phyloP scores from a whole-genome alignment of 2,329 filamentous ascomycete genomes.

The Fusarium sp. region DNA sequence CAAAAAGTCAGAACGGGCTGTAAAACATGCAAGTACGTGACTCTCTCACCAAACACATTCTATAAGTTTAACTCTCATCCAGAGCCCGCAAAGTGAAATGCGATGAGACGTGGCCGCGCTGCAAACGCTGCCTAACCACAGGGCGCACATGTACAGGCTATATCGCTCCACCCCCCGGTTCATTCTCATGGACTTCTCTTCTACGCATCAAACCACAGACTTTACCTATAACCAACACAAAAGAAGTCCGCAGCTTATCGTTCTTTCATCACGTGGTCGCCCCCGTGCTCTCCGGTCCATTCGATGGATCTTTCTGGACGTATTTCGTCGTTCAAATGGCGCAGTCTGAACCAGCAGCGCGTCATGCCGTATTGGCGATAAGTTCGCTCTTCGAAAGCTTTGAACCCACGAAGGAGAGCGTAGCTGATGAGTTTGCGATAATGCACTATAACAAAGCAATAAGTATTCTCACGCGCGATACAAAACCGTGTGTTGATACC shows the following conservation, averaged over 20 bases:
- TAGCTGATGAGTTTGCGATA: slow-evolving; percentile 44
- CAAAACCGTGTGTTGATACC: slow-evolving; percentile 40
- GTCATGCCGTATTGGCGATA: slow-evolving; percentile 52
- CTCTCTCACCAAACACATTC: background rate
- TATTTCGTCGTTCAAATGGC: slow-evolving; percentile 51
- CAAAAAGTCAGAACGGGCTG: slow-evolving; percentile 58
- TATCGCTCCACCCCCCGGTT: slow-evolving; percentile 43
- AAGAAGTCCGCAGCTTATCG: slow-evolving; percentile 47
- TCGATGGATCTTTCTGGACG: slow-evolving; percentile 54
- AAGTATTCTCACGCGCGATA: slow-evolving; percentile 42
- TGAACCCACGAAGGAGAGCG: slow-evolving; percentile 17
- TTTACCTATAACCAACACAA: slow-evolving; percentile 35
- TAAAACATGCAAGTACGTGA: slow-evolving; percentile 63
- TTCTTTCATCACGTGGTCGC: slow-evolving; percentile 52
- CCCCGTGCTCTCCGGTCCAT: slow-evolving; percentile 48
- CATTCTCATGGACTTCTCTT: slow-evolving; percentile 49
- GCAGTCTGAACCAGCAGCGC: slow-evolving; percentile 49
- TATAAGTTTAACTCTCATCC: background rate
- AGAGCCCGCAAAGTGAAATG: slow-evolving; percentile 67
- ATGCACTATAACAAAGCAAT: slow-evolving; percentile 55
- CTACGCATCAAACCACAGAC: slow-evolving; percentile 38
- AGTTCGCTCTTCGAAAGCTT: slow-evolving; percentile 52
- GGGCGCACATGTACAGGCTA: slow-evolving; percentile 66
- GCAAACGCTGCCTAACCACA: slow-evolving; percentile 60
- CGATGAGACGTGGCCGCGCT: slow-evolving; percentile 62